phyloP scores from a whole-genome alignment of 2,329 filamentous ascomycete species.

The Colletotrichum godetiae region DNA sequence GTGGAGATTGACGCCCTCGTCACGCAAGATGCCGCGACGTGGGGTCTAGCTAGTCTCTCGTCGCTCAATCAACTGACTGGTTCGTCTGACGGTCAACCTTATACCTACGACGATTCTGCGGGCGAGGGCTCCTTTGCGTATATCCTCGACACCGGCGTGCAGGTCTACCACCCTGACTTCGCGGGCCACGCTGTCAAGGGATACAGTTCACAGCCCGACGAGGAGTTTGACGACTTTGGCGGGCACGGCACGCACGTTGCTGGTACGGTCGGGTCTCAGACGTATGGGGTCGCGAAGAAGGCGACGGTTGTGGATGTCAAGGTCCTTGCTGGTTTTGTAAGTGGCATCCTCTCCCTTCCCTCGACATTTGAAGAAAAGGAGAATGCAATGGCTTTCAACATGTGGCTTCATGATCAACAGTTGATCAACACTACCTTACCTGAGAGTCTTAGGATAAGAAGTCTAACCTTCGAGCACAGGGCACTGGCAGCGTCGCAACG shows the following conservation, averaged over 20 bases:
- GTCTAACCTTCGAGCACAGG: slow-evolving; percentile 36
- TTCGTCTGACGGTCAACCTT: no score
- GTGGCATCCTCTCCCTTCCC: background rate
- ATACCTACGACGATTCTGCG: no score
- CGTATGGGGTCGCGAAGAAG: slow-evolving; percentile 56
- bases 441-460: slow-evolving; percentile 18
- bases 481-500: slow-evolving; percentile 25
- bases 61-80: no score
- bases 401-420: background rate
- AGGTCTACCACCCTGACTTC: slow-evolving; percentile 43
- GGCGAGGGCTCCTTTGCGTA: slow-evolving; percentile 52
- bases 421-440: background rate
- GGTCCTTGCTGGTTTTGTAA: slow-evolving; percentile 46
- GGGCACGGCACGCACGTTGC: slow-evolving; percentile 57
- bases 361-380: no score
- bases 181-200: slow-evolving; percentile 42
- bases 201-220: slow-evolving; percentile 40
- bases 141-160: slow-evolving; percentile 55
- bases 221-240: slow-evolving; percentile 47
- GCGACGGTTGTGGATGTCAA: slow-evolving; percentile 56
- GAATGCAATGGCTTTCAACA: no score
- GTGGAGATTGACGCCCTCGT: background rate
- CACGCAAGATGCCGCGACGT: no score
- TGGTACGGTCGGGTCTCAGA: slow-evolving; percentile 49
- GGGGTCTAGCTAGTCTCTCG: no score